These are phyloP conservation scores for Colletotrichum paranaense DNA, from an alignment of 2,329 filamentous ascomycete species.

Conservation along the genomic window DNA sequence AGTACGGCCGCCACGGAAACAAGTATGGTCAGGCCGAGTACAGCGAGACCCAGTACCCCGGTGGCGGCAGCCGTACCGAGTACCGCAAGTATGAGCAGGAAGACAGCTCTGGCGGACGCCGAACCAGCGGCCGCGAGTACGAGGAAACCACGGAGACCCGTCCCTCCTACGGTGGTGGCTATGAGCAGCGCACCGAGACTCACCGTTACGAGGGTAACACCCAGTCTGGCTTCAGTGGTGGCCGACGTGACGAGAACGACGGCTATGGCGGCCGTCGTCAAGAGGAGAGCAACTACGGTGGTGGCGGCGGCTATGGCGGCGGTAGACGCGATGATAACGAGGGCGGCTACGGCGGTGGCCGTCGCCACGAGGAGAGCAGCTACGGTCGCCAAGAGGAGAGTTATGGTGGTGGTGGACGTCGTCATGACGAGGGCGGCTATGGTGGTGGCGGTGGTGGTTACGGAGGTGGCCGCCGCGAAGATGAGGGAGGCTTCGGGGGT, in stretches of 20 bases:
- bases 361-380: slow-evolving; percentile 24
- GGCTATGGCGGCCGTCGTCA: slow-evolving; percentile 41
- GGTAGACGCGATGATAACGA: slow-evolving; percentile 35
- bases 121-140: slow-evolving; percentile 64
- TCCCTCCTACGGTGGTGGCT: slow-evolving; percentile 63
- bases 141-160: slow-evolving; percentile 68
- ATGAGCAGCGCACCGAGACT: slow-evolving; percentile 68
- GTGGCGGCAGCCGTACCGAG: slow-evolving; percentile 68
- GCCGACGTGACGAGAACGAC: slow-evolving; percentile 38
- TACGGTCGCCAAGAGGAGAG: slow-evolving; percentile 35
- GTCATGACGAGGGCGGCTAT: slow-evolving; percentile 32
- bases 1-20: slow-evolving; percentile 68
- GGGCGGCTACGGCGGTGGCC: slow-evolving; percentile 37
- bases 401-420: slow-evolving; percentile 29
- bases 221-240: slow-evolving; percentile 38
- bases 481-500: slow-evolving; percentile 39
- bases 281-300: slow-evolving; percentile 41
- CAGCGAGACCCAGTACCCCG: slow-evolving; percentile 66
- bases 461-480: slow-evolving; percentile 37
- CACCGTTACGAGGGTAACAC: slow-evolving; percentile 55
- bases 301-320: slow-evolving; percentile 35
- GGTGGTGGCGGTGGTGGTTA: slow-evolving; percentile 27
- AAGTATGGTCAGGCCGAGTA: slow-evolving; percentile 72
- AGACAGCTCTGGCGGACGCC: slow-evolving; percentile 50
- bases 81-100: slow-evolving; percentile 73